These are phyloP conservation scores for Coemansia sp. DNA, from an alignment of 192 early-diverging fungal species.

Conservation along the genomic window DNA sequence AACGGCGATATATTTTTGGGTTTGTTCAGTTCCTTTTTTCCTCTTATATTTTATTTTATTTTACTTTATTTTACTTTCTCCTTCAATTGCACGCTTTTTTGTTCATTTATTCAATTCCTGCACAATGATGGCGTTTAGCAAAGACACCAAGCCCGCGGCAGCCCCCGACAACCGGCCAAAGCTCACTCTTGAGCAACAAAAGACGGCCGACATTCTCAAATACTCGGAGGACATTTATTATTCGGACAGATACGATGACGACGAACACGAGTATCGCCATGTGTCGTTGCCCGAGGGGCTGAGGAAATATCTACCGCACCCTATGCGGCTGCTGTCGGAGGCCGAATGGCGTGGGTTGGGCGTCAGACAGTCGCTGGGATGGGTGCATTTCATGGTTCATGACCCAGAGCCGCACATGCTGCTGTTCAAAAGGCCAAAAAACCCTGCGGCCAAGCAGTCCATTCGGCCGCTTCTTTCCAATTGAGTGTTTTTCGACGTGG, in stretches of 20 bases:
- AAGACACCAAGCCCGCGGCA: constrained; percentile 22
- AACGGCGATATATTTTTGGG: not conserved
- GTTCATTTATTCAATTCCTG: not conserved
- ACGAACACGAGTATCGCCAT: constrained; percentile 49
- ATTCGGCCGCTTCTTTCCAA: constrained; percentile 1
- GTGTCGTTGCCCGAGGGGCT: constrained; percentile 48
- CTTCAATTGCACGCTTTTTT: not conserved
- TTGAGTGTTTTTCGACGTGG: not conserved
- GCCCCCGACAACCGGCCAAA: constrained; percentile 1
- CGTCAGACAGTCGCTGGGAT: constrained; percentile 51
- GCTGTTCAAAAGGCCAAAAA: constrained; percentile 49
- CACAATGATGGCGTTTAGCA: constrained; percentile 31
- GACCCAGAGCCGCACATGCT: constrained; percentile 54
- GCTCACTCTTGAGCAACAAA: constrained; percentile 24
- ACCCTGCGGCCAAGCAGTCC: constrained; percentile 20
- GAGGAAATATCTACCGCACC: constrained; percentile 48
- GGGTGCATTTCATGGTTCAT: constrained; percentile 55
- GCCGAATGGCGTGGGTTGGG: constrained; percentile 45
- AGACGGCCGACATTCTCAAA: constrained; percentile 24
- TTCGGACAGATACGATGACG: constrained; percentile 53
- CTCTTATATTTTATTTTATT: not conserved
- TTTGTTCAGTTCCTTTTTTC: not conserved
- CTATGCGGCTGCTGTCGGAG: constrained; percentile 40
- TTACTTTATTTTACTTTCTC: not conserved
- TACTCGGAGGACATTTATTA: constrained; percentile 42